Conservation (phyloP, 2,329 filamentous ascomycete genomes). For the Tolypocladium endophyticum region DNA sequence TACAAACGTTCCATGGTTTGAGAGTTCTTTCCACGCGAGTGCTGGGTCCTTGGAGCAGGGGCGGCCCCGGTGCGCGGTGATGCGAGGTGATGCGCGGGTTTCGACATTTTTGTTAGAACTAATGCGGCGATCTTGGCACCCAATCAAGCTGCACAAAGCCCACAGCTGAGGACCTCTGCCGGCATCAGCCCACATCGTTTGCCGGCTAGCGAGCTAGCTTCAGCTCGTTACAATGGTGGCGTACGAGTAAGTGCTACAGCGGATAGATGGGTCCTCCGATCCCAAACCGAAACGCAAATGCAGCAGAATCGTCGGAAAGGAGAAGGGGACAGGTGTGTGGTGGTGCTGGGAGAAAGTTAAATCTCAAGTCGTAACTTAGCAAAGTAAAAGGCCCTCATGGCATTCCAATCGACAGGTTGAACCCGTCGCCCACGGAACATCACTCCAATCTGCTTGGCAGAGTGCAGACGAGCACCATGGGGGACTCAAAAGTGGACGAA, state of each 20-base stretch:
- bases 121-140: not conserved
- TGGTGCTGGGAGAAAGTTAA: not conserved
- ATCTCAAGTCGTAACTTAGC: not conserved
- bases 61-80: not conserved
- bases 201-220: not conserved
- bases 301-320: not conserved
- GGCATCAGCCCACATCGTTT: not conserved
- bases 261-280: not conserved
- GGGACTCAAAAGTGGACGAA: conserved; percentile 13
- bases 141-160: not conserved
- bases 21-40: not conserved
- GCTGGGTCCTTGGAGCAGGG: not conserved
- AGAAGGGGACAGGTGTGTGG: not conserved
- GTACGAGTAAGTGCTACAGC: not conserved
- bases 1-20: not conserved
- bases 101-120: not conserved
- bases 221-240: not conserved
- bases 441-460: not conserved
- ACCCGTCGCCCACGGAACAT: not conserved
- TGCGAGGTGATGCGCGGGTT: not conserved
- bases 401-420: not conserved
- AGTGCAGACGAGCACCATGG: conserved; percentile 6
- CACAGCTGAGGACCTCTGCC: not conserved
- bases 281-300: not conserved
- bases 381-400: not conserved